phyloP scores from a whole-genome alignment of 495 filamentous ascomycete genomes.

The Mycothermus thermophilus region DNA sequence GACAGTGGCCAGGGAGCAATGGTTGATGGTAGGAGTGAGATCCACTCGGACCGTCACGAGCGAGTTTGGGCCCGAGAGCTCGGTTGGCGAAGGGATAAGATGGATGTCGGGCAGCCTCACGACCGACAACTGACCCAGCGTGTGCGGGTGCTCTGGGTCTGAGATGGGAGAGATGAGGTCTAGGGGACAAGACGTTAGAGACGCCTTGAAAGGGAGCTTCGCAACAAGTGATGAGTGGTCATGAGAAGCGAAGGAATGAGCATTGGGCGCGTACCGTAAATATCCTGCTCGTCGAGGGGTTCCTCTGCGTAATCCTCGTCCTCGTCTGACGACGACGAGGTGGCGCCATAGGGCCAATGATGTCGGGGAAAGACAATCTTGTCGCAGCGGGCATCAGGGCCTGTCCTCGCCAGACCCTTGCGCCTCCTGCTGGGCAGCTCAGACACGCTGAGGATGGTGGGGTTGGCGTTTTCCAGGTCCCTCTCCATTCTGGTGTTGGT shows the following conservation, averaged over 20 bases:
- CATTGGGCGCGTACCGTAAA: slow-evolving; percentile 67
- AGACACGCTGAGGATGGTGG: slow-evolving; percentile 77
- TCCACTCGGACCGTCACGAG: slow-evolving; percentile 46
- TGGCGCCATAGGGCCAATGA: slow-evolving; percentile 21
- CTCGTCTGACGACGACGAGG: slow-evolving; percentile 15
- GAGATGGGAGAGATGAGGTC: slow-evolving; percentile 89
- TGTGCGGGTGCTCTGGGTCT: slow-evolving; percentile 91
- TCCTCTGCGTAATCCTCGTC: slow-evolving; percentile 44
- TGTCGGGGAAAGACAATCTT: slow-evolving; percentile 19
- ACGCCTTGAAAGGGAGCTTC: no score
- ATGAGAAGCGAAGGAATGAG: no score
- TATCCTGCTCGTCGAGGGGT: slow-evolving; percentile 89
- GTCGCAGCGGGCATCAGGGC: slow-evolving; percentile 23
- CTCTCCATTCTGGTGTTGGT: slow-evolving; percentile 8
- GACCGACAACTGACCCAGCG: slow-evolving; percentile 80
- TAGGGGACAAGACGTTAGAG: no score
- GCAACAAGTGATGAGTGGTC: no score
- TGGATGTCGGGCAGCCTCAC: slow-evolving; percentile 86
- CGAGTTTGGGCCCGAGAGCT: slow-evolving; percentile 29
- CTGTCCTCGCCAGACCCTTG: slow-evolving; percentile 20
- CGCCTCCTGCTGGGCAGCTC: slow-evolving; percentile 66
- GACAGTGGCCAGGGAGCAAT: slow-evolving; percentile 90
- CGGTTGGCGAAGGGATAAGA: slow-evolving; percentile 50
- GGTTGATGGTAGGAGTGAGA: slow-evolving; percentile 94
- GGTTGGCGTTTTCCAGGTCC: slow-evolving; percentile 73